Evolutionary conservation across 2,329 filamentous ascomycete genomes (phyloP).

Genomic region (Phialophora expanda): DNA sequence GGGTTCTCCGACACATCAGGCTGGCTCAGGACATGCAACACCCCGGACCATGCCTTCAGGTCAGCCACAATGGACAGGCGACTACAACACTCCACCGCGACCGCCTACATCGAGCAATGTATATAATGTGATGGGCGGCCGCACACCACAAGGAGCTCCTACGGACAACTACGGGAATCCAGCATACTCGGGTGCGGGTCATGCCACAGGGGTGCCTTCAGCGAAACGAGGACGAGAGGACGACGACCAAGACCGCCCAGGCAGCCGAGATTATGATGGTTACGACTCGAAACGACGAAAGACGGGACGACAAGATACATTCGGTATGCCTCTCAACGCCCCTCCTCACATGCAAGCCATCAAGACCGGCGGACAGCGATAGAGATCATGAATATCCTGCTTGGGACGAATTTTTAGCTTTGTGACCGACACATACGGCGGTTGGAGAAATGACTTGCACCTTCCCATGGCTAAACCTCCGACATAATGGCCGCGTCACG

Average conservation of each 20-base stretch:
- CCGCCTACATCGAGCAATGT: slow-evolving; percentile 74
- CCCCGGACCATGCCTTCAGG: slow-evolving; percentile 76
- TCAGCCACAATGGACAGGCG: slow-evolving; percentile 73
- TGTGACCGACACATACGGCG: slow-evolving; percentile 22
- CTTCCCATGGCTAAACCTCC: slow-evolving; percentile 22
- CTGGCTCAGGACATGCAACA: slow-evolving; percentile 81
- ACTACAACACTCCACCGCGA: slow-evolving; percentile 79
- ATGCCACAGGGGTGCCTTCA: slow-evolving; percentile 67
- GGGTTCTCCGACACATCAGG: slow-evolving; percentile 78
- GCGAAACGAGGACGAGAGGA: slow-evolving; percentile 69
- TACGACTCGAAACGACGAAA: slow-evolving; percentile 77
- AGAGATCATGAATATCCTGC: slow-evolving; percentile 13
- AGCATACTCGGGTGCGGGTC: slow-evolving; percentile 68
- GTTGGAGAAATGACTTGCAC: slow-evolving; percentile 29
- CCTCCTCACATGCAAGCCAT: slow-evolving; percentile 50
- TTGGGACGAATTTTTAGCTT: slow-evolving; percentile 25
- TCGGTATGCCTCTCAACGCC: slow-evolving; percentile 53
- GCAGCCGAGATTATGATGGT: slow-evolving; percentile 63
- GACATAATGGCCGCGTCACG: slow-evolving; percentile 32
- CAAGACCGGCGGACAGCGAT: slow-evolving; percentile 48
- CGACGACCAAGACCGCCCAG: slow-evolving; percentile 69
- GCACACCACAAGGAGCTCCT: slow-evolving; percentile 69
- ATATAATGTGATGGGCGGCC: slow-evolving; percentile 82
- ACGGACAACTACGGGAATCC: slow-evolving; percentile 74
- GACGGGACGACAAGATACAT: slow-evolving; percentile 64